These are phyloP conservation scores for Mortierella sp. DNA, from an alignment of 371 early-diverging fungal genomes.

Conservation along the genomic window DNA sequence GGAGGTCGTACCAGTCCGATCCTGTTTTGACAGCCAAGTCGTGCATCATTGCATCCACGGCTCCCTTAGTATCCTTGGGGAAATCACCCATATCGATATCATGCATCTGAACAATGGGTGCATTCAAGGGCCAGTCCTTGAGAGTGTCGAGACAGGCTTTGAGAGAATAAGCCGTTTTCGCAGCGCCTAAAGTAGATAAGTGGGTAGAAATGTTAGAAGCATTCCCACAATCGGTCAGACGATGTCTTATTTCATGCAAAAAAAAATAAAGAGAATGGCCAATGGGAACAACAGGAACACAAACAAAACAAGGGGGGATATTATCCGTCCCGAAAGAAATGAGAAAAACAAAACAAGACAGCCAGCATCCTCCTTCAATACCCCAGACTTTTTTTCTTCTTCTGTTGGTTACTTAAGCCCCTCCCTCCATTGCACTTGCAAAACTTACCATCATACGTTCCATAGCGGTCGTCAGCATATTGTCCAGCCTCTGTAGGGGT, in stretches of 20 bases:
- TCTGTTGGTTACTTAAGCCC: no score
- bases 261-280: background rate
- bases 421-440: background rate
- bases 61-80: slow-evolving; percentile 54
- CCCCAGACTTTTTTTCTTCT: background rate
- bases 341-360: background rate
- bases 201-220: background rate
- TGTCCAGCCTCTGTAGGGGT: slow-evolving; percentile 50
- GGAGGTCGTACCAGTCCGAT: slow-evolving; percentile 53
- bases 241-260: background rate
- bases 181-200: slow-evolving; percentile 24
- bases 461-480: slow-evolving; percentile 50
- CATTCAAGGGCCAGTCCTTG: slow-evolving; percentile 31
- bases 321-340: background rate
- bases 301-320: background rate
- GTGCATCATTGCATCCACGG: slow-evolving; percentile 47
- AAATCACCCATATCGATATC: slow-evolving; percentile 52
- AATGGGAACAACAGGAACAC: slow-evolving; percentile 2
- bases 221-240: background rate
- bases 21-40: slow-evolving; percentile 48
- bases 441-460: slow-evolving; percentile 37
- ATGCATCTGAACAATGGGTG: slow-evolving; percentile 29
- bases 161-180: slow-evolving; percentile 46
- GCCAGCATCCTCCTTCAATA: background rate
- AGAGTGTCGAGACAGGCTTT: slow-evolving; percentile 55